Base-by-base conservation (phyloP, 768 basidiomycete genomes). In the Lentinula detonsa region DNA sequence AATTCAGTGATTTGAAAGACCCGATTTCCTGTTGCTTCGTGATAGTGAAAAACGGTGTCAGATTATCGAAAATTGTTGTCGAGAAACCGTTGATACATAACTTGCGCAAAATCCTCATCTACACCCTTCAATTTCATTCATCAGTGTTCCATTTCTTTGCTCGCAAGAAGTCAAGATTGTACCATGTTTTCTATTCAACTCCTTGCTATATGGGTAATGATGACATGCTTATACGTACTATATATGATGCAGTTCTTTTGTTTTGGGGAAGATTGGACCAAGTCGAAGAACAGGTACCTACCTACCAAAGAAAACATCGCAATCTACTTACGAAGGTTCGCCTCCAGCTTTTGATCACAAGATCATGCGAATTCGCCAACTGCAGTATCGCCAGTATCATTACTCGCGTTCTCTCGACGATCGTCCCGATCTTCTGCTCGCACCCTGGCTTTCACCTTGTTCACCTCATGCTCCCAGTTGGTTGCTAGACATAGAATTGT, bases 401-500 rank as follows among this genome's bases (percentile, higher is more conserved):
- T 4, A 13, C 21, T 49, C 21, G 16, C 15, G 11, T 37, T 34
- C 45, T 31, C 57, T n/a, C 10, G 37, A 11, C 39, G 45, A 59
- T 35, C 33, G 15, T 31, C 31, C 37, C 49, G 45, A 10, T 42
- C 37, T 21, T 60, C 59, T 9, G 16, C 59, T 42, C 39, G 31
- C 49, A 60, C 9, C 23, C 79, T 72, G 8, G 64, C 64, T 63
- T 66, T 69, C 13, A 81, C 83, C 50, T 79, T 78, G 64, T 73
- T 64, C 11, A 85, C 81, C 68, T 85, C 84, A 40, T 70, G 66
- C 3, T 74, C 64, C 85, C 85, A 86, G 65, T 86, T 72, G 15
- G 82, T 77, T 34, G 67, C 66, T 18, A 84, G 56, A 28, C 73
- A 76, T 2, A 78, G 61, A 65, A 68, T 74, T 15, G 76, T 70